Evolutionary conservation across 805 yeast genomes (phyloP), one percentile per base, ranked within the genome.

Genomic region (Pichia paraexigua): DNA sequence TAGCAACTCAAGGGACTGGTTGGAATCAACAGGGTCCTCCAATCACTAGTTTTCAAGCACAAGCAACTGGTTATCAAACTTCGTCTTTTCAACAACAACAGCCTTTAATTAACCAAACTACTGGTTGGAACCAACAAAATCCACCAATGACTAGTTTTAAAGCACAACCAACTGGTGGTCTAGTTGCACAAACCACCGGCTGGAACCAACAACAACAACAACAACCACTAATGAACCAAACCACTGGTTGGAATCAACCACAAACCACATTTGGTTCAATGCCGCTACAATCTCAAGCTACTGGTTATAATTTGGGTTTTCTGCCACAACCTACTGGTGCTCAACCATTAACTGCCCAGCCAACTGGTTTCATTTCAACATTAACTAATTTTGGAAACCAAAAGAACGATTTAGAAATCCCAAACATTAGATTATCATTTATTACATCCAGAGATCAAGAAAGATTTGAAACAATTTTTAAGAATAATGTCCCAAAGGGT

Each of bases 381-480:
- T 53, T 63, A 44, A 45, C 56, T 17, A 27, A 41, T 18, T 6
- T 47, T 18, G 54, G 57, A 18, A 40, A 56, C 5, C 57, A 58
- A 17, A 81, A 83, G 62, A 74, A 69, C 41, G 81, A 75, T 18
- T 60, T 87, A 55, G 82, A 82, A 61, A 81, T 86, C 56, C 94
- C 94, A 43, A 72, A 71, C 57, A 86, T 87, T 54, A 78, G 97
- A 58, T 73, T 92, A 48, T 82, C 96, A 12, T 92, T 92, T 64
- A 80, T 92, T 55, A 81, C 95, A 3, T 84, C 86, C 24, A 80
- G 79, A 35, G 97, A 92, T 65, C 98, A 92, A 71, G 77, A 78
- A 53, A 85, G 87, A 65, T 92, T 87, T 63, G 97, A 89, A 67
- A 82, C 83, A 60, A 72, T 92, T 58, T 92, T 92, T 66, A 73